Conservation (phyloP, 78 protist genomes). For the Dictyostelium intermedium region DNA sequence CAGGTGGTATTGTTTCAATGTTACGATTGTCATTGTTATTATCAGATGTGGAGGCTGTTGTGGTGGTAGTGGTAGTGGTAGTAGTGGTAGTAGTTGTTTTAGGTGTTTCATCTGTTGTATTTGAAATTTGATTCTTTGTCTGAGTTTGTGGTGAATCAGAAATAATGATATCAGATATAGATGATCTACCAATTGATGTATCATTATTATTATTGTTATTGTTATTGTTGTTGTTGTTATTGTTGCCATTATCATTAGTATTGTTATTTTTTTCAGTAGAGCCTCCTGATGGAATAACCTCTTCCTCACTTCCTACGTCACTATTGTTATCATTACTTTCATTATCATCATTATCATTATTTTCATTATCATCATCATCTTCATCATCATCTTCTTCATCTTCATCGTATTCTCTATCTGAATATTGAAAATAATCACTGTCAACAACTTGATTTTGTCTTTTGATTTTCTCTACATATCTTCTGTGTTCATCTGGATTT, state of each 20-base stretch:
- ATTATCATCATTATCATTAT: conserved; percentile 27
- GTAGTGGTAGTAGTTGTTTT: not conserved
- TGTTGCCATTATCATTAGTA: not conserved
- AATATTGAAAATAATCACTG: conserved; percentile 30
- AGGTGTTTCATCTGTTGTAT: not conserved
- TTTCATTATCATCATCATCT: not conserved
- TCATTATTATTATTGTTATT: not conserved
- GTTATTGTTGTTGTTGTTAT: not conserved
- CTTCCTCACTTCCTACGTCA: not conserved
- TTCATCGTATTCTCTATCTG: conserved; percentile 26
- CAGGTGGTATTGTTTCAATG: not conserved
- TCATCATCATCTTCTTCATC: conserved; percentile 47
- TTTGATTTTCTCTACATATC: conserved; percentile 68
- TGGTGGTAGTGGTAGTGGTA: not conserved
- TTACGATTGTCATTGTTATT: not conserved
- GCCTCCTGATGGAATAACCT: not conserved
- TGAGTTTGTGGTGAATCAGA: not conserved
- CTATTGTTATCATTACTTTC: not conserved
- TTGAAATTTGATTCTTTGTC: not conserved
- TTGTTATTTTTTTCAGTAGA: not conserved
- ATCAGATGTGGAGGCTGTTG: not conserved
- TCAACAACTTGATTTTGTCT: conserved; percentile 22
- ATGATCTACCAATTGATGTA: not conserved
- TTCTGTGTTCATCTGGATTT: conserved; percentile 76
- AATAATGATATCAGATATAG: not conserved